A percentile compares a stretch with the other conserved stretches of the same genome.
Evolutionary conservation across 1,284 basidiomycete species (phyloP).

Genomic region (Heterobasidion occidentale): DNA sequence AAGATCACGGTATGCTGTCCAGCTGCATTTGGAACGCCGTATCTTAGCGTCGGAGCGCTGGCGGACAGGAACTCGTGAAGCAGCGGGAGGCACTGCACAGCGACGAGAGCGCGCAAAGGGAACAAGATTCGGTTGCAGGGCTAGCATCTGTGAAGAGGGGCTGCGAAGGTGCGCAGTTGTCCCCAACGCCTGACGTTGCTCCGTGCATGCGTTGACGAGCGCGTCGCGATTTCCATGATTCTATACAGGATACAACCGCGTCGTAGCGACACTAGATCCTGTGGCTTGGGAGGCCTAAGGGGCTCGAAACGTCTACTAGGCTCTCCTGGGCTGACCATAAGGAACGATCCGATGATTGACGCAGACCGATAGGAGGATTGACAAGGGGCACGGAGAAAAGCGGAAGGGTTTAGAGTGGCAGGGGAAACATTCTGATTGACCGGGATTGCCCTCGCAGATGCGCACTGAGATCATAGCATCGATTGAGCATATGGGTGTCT

Average conservation of each 20-base stretch:
- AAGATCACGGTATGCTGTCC: not conserved
- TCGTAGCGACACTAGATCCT: not conserved
- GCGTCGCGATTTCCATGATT: too few relatives aligned
- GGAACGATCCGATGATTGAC: too few relatives aligned
- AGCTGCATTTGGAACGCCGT: not conserved
- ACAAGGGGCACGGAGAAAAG: too few relatives aligned
- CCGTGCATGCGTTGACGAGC: too few relatives aligned
- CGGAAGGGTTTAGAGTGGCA: too few relatives aligned
- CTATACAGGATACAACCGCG: not conserved
- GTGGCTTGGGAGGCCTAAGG: not conserved
- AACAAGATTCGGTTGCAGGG: not conserved
- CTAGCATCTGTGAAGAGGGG: not conserved
- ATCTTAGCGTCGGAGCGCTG: not conserved
- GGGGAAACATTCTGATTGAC: too few relatives aligned
- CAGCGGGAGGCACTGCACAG: not conserved
- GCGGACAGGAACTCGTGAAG: not conserved
- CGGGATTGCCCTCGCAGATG: too few relatives aligned
- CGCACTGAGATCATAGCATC: too few relatives aligned
- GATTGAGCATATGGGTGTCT: too few relatives aligned
- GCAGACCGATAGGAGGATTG: too few relatives aligned
- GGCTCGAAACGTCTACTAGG: not conserved
- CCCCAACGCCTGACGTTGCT: too few relatives aligned
- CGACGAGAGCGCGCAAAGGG: not conserved
- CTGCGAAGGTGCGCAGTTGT: not conserved
- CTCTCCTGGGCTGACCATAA: too few relatives aligned